Percentiles rank a stretch among this genome's conserved stretches.
phyloP scores from a whole-genome alignment of 2,329 filamentous ascomycete species.

The Pyrenophora seminiperda region DNA sequence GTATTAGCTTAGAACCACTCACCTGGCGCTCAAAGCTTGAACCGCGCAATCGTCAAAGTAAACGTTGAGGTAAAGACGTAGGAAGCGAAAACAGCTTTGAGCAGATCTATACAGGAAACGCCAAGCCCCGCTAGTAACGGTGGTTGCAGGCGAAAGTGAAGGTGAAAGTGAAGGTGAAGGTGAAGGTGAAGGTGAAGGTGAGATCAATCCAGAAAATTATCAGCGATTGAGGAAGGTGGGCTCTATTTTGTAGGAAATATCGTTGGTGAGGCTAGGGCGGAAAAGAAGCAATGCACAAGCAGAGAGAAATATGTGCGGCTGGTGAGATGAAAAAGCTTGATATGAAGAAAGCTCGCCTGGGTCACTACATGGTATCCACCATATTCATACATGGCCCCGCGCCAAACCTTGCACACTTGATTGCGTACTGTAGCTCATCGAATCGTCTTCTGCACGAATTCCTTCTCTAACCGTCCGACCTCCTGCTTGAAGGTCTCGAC shows the following conservation, averaged over 20 bases:
- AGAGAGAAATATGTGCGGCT: too few species aligned
- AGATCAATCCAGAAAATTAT: too few species aligned
- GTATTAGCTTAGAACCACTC: not conserved
- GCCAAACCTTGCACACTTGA: not conserved
- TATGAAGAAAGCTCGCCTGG: not conserved
- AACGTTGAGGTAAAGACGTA: not conserved
- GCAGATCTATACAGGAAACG: too few species aligned
- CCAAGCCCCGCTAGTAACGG: too few species aligned
- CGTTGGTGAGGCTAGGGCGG: too few species aligned
- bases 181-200: not conserved
- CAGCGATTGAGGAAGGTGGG: not conserved
- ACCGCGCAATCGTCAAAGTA: not conserved
- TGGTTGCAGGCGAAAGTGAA: too few species aligned
- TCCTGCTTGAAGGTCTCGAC: slow-evolving; percentile 89
- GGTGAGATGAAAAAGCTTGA: not conserved
- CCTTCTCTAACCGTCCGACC: slow-evolving; percentile 82
- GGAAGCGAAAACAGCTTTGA: too few species aligned
- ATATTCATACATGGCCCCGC: slow-evolving; percentile 33
- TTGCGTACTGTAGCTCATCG: slow-evolving; percentile 33
- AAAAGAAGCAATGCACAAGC: too few species aligned
- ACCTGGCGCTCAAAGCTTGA: not conserved
- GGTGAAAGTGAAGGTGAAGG: not conserved
- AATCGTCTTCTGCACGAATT: slow-evolving; percentile 84
- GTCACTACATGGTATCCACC: not conserved
- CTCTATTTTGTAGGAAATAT: not conserved